Evolutionary conservation across 2,329 filamentous ascomycete genomes (phyloP).

Genomic region (Penicillium sp.): DNA sequence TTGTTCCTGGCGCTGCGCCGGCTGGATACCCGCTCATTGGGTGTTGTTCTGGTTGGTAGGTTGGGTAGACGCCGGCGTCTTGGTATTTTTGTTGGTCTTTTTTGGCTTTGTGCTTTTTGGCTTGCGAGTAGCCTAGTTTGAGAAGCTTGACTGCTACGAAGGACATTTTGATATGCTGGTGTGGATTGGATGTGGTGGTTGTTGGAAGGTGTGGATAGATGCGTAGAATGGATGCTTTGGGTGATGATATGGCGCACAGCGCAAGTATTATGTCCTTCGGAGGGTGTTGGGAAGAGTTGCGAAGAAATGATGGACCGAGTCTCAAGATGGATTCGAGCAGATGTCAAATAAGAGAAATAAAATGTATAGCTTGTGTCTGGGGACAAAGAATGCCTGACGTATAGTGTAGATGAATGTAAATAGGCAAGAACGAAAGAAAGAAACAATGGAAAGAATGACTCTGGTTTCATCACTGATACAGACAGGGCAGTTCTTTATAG

Average conservation of each 20-base stretch:
- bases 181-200: not conserved
- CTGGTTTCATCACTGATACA: constrained; percentile 1
- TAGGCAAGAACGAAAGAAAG: constrained; percentile 13
- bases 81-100: constrained; percentile 22
- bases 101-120: constrained; percentile 33
- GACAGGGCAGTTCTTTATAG: constrained; percentile 14
- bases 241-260: constrained; percentile 2
- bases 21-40: constrained; percentile 22
- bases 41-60: constrained; percentile 18
- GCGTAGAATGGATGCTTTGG: not conserved
- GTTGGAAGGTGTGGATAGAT: not conserved
- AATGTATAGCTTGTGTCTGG: constrained; percentile 3
- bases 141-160: constrained; percentile 32
- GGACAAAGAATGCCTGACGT: not conserved
- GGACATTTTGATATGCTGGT: constrained; percentile 23
- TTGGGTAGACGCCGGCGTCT: constrained; percentile 18
- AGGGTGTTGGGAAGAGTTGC: not conserved
- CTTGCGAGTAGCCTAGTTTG: constrained; percentile 29
- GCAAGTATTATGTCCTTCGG: constrained; percentile 4
- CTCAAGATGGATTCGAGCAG: constrained; percentile 10
- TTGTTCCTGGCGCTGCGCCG: constrained; percentile 19
- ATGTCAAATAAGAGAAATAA: constrained; percentile 10
- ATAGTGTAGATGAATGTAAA: not conserved
- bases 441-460: constrained; percentile 10
- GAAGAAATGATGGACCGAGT: too few species aligned